Base-by-base conservation (phyloP, 2,329 filamentous ascomycete genomes). In the Gyromitra esculenta region DNA sequence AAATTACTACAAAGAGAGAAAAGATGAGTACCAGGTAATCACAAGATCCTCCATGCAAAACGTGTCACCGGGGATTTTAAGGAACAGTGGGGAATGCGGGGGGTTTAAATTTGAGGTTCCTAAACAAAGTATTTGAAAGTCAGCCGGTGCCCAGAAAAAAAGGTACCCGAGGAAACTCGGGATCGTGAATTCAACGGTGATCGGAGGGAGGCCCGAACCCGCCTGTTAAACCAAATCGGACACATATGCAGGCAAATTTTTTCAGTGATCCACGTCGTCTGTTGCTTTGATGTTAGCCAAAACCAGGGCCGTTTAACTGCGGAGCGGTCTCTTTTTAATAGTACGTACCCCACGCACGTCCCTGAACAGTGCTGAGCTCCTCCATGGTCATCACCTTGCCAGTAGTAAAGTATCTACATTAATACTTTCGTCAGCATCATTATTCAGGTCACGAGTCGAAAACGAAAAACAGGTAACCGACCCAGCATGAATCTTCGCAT, bases 401-500 rank as follows among this genome's bases (percentile, higher is more conserved):
- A 11, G 91, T 93, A 5, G 95, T 97, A 83, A 97, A 91, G 82
- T 91, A 91, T 70, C 89, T 89, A 89, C 37, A 67, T 70, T 48
- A 9, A 37, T 50, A 68, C 39, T 52, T 65, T 56, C 59, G 67
- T 73, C 64, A 77, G 76, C 54, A 64, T 54, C 37, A 45, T 45
- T 69, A 65, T 45, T 52, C 25, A 21, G 54, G 57, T 64, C 65
- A 73, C 62, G 75, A 64, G 70, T 43, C 43, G 39, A 54, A 62
- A 52, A 63, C 66, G n/a, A 45, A 41, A 65, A 63, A 50, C 50
- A 52, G 31, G 7, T 39, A 72, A 85, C 89, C 84, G 85, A 93
- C 92, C 89, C 96, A 77, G 95, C 94, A 81, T 95, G 96, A 82
- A 98, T 97, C 86, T 98, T 98, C 75, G 96, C 96, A 84, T 98